phyloP scores from a whole-genome alignment of 1,139 yeast species.

The Debaryomyces sp. region DNA sequence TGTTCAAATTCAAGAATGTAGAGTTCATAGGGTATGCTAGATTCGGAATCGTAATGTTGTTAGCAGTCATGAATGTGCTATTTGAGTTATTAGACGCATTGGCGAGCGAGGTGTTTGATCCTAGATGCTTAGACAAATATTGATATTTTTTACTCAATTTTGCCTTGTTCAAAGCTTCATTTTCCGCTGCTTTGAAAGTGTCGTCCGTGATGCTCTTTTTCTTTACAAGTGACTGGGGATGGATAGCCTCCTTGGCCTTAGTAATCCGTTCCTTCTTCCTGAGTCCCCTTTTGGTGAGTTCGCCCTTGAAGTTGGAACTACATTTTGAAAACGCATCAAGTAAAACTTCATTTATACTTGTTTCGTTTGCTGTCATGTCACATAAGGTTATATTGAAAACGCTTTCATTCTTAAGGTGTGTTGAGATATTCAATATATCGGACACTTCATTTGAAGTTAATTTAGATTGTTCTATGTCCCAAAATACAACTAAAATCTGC shows the following conservation, averaged over 20 bases:
- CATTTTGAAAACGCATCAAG: constrained; percentile 28
- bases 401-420: constrained; percentile 13
- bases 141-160: constrained; percentile 33
- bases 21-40: constrained; percentile 14
- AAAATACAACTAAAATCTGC: constrained; percentile 40
- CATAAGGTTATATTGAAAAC: constrained; percentile 30
- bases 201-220: constrained; percentile 7
- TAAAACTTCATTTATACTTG: constrained; percentile 32
- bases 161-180: constrained; percentile 29
- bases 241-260: constrained; percentile 2
- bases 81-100: constrained; percentile 11
- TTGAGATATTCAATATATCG: constrained; percentile 19
- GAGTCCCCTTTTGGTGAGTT: constrained; percentile 34
- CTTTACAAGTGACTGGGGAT: constrained; percentile 9
- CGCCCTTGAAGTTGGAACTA: constrained; percentile 29
- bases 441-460: constrained; percentile 21
- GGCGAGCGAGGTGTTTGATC: constrained; percentile 13
- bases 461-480: constrained; percentile 36
- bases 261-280: constrained; percentile 19
- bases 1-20: constrained; percentile 24
- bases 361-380: constrained; percentile 35
- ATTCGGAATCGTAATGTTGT: constrained; percentile 8
- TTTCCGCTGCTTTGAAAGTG: constrained; percentile 3
- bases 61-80: constrained; percentile 12
- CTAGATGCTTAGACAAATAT: constrained; percentile 38